These are phyloP conservation scores for Didymella keratinophila DNA, from an alignment of 2,329 filamentous ascomycete genomes.

Conservation along the genomic window DNA sequence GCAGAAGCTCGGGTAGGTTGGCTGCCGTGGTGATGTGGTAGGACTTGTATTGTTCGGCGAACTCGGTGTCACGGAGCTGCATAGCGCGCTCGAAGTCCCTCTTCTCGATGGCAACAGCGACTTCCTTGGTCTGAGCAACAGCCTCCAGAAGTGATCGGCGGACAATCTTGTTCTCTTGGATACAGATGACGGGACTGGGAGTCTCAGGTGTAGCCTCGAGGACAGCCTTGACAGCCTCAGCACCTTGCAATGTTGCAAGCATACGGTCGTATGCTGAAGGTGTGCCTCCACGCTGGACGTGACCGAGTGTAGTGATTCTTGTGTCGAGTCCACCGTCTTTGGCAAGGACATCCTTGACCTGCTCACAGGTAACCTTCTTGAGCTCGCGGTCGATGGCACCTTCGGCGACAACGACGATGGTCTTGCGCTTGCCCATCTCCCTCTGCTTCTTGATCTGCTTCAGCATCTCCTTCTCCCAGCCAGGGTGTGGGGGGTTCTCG, in stretches of 20 bases:
- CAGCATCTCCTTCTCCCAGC: constrained; percentile 71
- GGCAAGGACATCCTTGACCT: constrained; percentile 89
- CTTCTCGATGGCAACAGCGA: constrained; percentile 79
- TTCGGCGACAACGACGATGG: constrained; percentile 97
- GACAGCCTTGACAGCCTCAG: constrained; percentile 44
- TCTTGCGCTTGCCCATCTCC: constrained; percentile 89
- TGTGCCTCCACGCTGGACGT: constrained; percentile 94
- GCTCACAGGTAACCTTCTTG: constrained; percentile 79
- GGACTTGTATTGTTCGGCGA: constrained; percentile 88
- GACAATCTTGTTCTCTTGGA: constrained; percentile 97
- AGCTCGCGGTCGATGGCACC: constrained; percentile 77
- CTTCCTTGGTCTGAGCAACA: constrained; percentile 83
- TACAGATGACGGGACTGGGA: constrained; percentile 92
- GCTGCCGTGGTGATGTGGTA: constrained; percentile 92
- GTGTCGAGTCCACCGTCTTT: constrained; percentile 85
- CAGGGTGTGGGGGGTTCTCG: constrained; percentile 84
- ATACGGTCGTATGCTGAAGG: constrained; percentile 95
- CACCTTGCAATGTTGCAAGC: constrained; percentile 84
- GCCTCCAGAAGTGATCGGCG: constrained; percentile 89
- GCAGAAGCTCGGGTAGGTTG: constrained; percentile 70
- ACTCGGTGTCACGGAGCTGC: constrained; percentile 88
- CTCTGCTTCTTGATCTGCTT: constrained; percentile 70
- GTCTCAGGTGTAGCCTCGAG: constrained; percentile 73
- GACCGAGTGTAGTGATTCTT: constrained; percentile 90
- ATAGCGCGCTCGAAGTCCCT: constrained; percentile 91